Evolutionary conservation across 192 early-diverging fungal species (phyloP).

Genomic region (Cetraspora pellucida): DNA sequence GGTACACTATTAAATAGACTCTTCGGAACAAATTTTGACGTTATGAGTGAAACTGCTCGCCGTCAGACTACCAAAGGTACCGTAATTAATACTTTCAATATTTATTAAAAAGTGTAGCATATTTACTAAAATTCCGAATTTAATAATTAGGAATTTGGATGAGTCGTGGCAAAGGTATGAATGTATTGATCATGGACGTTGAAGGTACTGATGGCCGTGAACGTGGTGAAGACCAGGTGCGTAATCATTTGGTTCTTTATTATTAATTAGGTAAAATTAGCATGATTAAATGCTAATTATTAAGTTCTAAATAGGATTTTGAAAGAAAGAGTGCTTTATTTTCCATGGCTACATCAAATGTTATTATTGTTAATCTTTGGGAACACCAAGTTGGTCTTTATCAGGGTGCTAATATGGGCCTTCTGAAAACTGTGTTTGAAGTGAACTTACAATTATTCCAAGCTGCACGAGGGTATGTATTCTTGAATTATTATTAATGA

Average conservation of each 20-base stretch:
- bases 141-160: slow-evolving; percentile 77
- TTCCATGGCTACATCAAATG: slow-evolving; percentile 92
- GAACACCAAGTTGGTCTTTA: slow-evolving; percentile 97
- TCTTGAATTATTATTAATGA: too few relatives aligned
- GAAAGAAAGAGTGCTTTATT: slow-evolving; percentile 98
- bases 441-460: slow-evolving; percentile 98
- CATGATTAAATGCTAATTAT: too few relatives aligned
- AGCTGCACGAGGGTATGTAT: slow-evolving; percentile 63
- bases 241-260: neutral
- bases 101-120: neutral
- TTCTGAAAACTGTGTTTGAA: slow-evolving; percentile 98
- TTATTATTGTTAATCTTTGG: slow-evolving; percentile 98
- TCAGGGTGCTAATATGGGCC: slow-evolving; percentile 98
- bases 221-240: slow-evolving; percentile 91
- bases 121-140: neutral
- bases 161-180: slow-evolving; percentile 76
- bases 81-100: neutral
- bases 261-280: neutral
- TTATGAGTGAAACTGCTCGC: slow-evolving; percentile 86
- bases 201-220: slow-evolving; percentile 99
- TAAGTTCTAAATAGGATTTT: slow-evolving; percentile 69
- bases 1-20: slow-evolving; percentile 93
- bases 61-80: slow-evolving; percentile 93
- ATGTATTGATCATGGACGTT: slow-evolving; percentile 94
- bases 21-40: slow-evolving; percentile 94